Base-by-base conservation (phyloP, 805 yeast species). In the Hanseniaspora nectarophila region DNA sequence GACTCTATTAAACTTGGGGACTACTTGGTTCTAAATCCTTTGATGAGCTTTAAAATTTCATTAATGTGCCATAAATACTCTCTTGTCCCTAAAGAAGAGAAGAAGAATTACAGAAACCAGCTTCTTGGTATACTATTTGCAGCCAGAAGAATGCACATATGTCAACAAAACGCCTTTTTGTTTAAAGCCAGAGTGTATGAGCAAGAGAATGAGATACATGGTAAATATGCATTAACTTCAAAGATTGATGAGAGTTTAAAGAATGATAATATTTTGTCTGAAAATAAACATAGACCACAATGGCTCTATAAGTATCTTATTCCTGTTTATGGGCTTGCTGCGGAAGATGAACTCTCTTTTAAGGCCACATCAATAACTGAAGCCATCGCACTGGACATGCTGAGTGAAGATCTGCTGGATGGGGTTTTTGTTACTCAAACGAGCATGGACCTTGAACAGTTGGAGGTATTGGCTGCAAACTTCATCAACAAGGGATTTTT, bases 361-460 rank as follows among this genome's bases (percentile, higher is more conserved):
- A 49, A 49, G 20, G 34, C 53, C 3, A 20, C 33, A 13, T 20
- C 53, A 4, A 49, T 49, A 8, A 49, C 44, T 21, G 35, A 40
- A 20, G 43, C 43, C 5, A 4, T 49, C 2, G 42, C 43, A 12
- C 6, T 49, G 9, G 42, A 40, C 5, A 38, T 33, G 26, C 3
- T 49, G n/a, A 26, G 28, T 9, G 28, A 21, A 20, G 31, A 28
- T 13, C 6, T 42, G 9, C 7, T 18, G 1, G 29, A 29, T 16
- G 45, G 45, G 10, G n/a, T 10, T 12, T 29, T 42, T 16, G 29
- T 12, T 9, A 42, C 18, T 12, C 33, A 42, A 18, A 31, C 45
- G 12, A 28, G 21, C n/a, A 42, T 26, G 31, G 31, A 10, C 5
- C 18, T 42, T 20, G 45, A 42, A 21, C 35, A 42, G 2, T 13